Evolutionary conservation across 768 basidiomycete genomes (phyloP).

Genomic region (Amanita brunnescens): DNA sequence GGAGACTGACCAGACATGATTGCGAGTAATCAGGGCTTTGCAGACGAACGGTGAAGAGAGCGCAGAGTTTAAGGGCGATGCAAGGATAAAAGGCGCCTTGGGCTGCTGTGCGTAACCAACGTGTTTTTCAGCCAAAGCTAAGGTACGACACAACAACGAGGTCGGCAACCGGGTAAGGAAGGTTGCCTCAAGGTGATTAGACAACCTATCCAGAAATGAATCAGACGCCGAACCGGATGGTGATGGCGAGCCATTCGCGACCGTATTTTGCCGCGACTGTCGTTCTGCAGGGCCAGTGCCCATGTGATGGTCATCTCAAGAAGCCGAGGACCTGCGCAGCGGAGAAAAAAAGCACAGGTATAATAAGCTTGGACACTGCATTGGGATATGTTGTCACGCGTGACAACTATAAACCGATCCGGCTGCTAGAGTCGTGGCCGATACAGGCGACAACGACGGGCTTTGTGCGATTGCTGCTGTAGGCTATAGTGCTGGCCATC

Average conservation of each 20-base stretch:
- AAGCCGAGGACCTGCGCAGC: background rate
- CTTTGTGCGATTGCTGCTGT: background rate
- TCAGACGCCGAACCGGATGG: constrained; percentile 5
- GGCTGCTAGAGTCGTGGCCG: background rate
- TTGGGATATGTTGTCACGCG: background rate
- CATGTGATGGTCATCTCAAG: background rate
- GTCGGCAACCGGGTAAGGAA: constrained; percentile 52
- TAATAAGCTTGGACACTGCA: too few relatives aligned
- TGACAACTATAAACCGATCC: background rate
- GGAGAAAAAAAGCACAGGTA: too few relatives aligned
- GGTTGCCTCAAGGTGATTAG: constrained; percentile 28
- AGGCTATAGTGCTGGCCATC: background rate
- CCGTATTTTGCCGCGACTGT: background rate
- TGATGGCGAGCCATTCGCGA: background rate
- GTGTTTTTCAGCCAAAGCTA: constrained; percentile 37
- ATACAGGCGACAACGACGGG: background rate
- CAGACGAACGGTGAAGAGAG: constrained; percentile 13
- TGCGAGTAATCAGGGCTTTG: constrained; percentile 17
- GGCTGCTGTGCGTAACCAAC: constrained; percentile 44
- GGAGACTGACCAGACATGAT: constrained; percentile 39
- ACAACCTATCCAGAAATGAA: constrained; percentile 5
- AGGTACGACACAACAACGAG: constrained; percentile 39
- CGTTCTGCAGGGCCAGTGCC: background rate
- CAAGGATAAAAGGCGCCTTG: constrained; percentile 35
- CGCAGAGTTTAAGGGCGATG: constrained; percentile 17